A percentile compares a stretch with the other conserved stretches of the same genome.
Evolutionary conservation across 352 stramenopile genomes (phyloP).

Genomic region (Pythium rhizo-oryzae): DNA sequence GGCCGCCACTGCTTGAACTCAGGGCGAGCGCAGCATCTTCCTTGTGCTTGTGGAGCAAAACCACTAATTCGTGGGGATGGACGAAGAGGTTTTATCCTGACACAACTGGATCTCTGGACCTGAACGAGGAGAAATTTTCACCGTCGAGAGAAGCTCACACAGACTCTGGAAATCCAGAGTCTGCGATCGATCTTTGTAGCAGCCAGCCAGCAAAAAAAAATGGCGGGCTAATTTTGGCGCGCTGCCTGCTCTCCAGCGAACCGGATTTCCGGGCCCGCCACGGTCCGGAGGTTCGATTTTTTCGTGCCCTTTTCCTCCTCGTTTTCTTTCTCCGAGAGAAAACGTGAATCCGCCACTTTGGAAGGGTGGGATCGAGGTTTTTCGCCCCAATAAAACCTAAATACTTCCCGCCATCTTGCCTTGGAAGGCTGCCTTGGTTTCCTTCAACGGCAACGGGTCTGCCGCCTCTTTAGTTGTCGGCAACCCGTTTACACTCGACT

Average conservation of each 20-base stretch:
- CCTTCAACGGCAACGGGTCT: slow-evolving; percentile 31
- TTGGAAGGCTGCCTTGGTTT: slow-evolving; percentile 20
- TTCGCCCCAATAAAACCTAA: slow-evolving; percentile 28
- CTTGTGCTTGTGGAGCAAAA: too few species aligned
- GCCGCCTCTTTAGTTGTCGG: slow-evolving; percentile 12
- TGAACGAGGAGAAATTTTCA: too few species aligned
- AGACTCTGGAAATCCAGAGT: too few species aligned
- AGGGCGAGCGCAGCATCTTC: too few species aligned
- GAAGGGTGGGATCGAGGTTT: slow-evolving; percentile 7
- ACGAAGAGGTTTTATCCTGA: too few species aligned
- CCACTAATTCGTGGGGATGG: too few species aligned
- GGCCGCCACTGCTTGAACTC: too few species aligned
- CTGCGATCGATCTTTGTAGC: too few species aligned
- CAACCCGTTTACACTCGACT: background rate
- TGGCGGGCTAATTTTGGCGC: background rate
- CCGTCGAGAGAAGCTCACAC: too few species aligned
- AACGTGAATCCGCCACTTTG: slow-evolving; percentile 16
- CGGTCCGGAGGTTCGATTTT: slow-evolving; percentile 12
- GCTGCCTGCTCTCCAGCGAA: background rate
- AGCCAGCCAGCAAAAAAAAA: too few species aligned
- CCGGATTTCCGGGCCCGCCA: background rate
- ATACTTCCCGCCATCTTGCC: slow-evolving; percentile 31
- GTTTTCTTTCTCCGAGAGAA: slow-evolving; percentile 1
- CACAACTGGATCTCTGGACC: too few species aligned
- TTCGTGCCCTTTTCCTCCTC: background rate